phyloP scores from a whole-genome alignment of 2,329 filamentous ascomycete species.

The Berkeleyomyces basicola region DNA sequence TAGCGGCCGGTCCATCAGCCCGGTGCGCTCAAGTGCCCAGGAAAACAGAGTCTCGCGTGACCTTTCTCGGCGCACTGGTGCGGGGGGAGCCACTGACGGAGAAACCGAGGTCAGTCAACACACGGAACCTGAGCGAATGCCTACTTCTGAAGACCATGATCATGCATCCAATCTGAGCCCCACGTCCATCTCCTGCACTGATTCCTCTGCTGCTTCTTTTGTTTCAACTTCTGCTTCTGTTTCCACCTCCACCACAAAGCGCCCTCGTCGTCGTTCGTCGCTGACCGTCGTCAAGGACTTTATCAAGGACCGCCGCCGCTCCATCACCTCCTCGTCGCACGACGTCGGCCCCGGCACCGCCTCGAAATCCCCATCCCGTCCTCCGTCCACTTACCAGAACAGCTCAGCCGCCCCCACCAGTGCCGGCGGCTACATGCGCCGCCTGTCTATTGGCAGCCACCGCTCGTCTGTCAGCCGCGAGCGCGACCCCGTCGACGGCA shows the following conservation, averaged over 20 bases:
- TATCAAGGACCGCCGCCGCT: conserved; percentile 41
- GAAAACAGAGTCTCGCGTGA: conserved; percentile 32
- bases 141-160: background rate
- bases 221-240: background rate
- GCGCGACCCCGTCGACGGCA: conserved; percentile 25
- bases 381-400: conserved; percentile 30
- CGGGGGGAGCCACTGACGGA: conserved; percentile 16
- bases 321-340: conserved; percentile 29
- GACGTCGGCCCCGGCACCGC: conserved; percentile 20
- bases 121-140: background rate
- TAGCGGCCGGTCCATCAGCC: background rate
- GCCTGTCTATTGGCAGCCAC: conserved; percentile 47
- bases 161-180: background rate
- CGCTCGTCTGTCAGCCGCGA: conserved; percentile 36
- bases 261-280: conserved; percentile 33
- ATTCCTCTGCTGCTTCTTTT: conserved; percentile 2
- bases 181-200: background rate
- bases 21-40: conserved; percentile 16
- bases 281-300: conserved; percentile 43
- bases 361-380: conserved; percentile 30
- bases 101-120: conserved; percentile 15
- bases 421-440: conserved; percentile 36
- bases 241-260: conserved; percentile 1
- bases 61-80: conserved; percentile 17
- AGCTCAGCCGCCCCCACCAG: conserved; percentile 14